phyloP scores from a whole-genome alignment of 2,329 filamentous ascomycete species.

The Alternaria novae-zelandiae region DNA sequence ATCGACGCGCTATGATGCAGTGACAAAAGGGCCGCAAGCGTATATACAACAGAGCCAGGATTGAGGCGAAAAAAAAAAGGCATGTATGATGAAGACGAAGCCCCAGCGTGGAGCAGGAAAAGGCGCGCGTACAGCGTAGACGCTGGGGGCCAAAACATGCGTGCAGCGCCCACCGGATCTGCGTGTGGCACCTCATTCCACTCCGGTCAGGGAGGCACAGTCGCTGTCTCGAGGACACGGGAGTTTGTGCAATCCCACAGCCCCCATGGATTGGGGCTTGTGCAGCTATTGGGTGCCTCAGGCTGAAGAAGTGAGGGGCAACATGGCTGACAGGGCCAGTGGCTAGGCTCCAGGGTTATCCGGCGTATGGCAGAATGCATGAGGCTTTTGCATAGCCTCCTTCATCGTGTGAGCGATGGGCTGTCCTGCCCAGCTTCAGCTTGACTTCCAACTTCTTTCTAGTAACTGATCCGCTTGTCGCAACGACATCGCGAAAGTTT shows the following conservation, averaged over 20 bases:
- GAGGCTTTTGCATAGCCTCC: conserved; percentile 36
- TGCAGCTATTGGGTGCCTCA: conserved; percentile 29
- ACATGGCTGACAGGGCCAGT: conserved; percentile 24
- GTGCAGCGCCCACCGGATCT: conserved; percentile 14
- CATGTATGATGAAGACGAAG: conserved; percentile 21
- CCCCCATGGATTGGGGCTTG: conserved; percentile 21
- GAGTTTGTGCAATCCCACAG: conserved; percentile 26
- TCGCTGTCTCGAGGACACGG: conserved; percentile 9
- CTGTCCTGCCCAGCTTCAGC: conserved; percentile 18
- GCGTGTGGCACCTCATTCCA: conserved; percentile 13
- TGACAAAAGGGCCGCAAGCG: conserved; percentile 9
- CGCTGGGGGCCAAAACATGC: conserved; percentile 20
- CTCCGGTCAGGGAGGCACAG: conserved; percentile 30
- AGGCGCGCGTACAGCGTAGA: not conserved
- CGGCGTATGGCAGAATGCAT: conserved; percentile 6
- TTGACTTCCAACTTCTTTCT: conserved; percentile 26
- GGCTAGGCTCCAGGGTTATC: conserved; percentile 24
- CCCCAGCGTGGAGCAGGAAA: conserved; percentile 13
- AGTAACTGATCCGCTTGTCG: conserved; percentile 27
- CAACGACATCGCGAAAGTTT: conserved; percentile 19
- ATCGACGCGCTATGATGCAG: conserved; percentile 1
- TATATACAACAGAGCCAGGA: conserved; percentile 23
- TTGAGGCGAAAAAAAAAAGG: conserved; percentile 5
- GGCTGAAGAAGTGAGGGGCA: conserved; percentile 26
- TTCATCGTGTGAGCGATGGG: conserved; percentile 9